Conservation (phyloP, 2,329 filamentous ascomycete genomes). For the Penicillium digitatum region DNA sequence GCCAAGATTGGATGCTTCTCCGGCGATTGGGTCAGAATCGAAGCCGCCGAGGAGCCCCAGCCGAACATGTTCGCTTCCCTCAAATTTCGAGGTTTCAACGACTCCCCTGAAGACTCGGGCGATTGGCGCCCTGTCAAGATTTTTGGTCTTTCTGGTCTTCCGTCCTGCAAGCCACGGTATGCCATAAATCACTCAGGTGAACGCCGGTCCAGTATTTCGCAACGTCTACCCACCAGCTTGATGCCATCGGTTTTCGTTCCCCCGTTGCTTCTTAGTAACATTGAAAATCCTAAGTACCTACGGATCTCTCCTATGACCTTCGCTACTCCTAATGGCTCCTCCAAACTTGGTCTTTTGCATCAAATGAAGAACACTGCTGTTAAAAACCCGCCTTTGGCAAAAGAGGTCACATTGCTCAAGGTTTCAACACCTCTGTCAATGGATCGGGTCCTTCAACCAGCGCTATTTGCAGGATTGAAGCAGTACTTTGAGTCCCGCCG, state of each 20-base stretch:
- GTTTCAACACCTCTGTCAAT: conserved; percentile 85
- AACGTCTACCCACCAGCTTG: conserved; percentile 42
- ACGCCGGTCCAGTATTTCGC: conserved; percentile 54
- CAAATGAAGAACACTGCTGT: conserved; percentile 43
- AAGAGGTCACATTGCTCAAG: conserved; percentile 82
- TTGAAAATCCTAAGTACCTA: conserved; percentile 73
- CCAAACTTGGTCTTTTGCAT: conserved; percentile 57
- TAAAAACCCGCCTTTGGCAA: conserved; percentile 57
- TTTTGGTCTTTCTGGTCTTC: conserved; percentile 73
- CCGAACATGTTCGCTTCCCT: conserved; percentile 57
- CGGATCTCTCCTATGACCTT: conserved; percentile 62
- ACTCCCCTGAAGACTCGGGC: conserved; percentile 54
- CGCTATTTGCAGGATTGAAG: conserved; percentile 81
- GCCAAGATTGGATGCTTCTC: conserved; percentile 94
- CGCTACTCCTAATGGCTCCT: conserved; percentile 37
- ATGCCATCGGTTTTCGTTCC: conserved; percentile 72
- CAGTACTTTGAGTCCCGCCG: conserved; percentile 79
- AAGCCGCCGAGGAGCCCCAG: conserved; percentile 67
- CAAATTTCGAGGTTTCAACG: conserved; percentile 53
- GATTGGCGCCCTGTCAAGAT: conserved; percentile 84
- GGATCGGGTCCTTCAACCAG: conserved; percentile 78
- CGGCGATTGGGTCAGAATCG: conserved; percentile 90
- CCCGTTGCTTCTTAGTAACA: conserved; percentile 79
- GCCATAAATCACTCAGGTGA: conserved; percentile 50
- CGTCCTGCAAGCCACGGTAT: conserved; percentile 53